phyloP scores from a whole-genome alignment of 495 filamentous ascomycete genomes.

The Aspergillus steynii region DNA sequence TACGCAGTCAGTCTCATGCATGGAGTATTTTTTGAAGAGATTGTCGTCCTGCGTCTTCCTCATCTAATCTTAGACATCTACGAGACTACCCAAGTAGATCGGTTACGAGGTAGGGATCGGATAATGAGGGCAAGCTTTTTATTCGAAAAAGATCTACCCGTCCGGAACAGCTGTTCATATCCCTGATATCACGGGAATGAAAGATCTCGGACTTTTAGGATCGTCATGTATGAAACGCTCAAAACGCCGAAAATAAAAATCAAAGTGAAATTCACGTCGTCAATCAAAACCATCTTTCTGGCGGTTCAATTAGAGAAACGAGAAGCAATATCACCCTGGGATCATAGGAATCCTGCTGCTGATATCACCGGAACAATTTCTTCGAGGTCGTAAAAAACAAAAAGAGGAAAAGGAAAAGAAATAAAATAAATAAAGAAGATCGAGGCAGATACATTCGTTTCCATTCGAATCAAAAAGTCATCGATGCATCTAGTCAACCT shows the following conservation, averaged over 20 bases:
- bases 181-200: constrained; percentile 1
- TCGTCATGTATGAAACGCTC: constrained; percentile 26
- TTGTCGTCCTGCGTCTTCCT: too few species aligned
- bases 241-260: constrained; percentile 28
- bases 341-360: not conserved
- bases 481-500: constrained; percentile 62
- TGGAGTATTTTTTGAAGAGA: too few species aligned
- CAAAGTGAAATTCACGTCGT: constrained; percentile 20
- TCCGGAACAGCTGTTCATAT: constrained; percentile 9
- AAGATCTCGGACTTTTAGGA: not conserved
- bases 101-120: not conserved
- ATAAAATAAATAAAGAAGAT: constrained; percentile 9
- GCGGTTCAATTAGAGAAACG: constrained; percentile 15
- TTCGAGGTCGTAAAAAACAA: constrained; percentile 15
- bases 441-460: not conserved
- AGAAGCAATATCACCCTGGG: constrained; percentile 10
- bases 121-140: constrained; percentile 9
- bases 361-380: constrained; percentile 12
- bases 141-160: constrained; percentile 15
- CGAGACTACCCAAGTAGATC: too few species aligned
- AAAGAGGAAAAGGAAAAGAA: constrained; percentile 16
- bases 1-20: too few species aligned
- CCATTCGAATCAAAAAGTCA: constrained; percentile 5
- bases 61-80: too few species aligned
- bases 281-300: constrained; percentile 17